A percentile compares a stretch with the other conserved stretches of the same genome.
These are phyloP conservation scores for Lodderomyces oxycetoniae DNA, from an alignment of 1,139 yeast species.

Conservation along the genomic window DNA sequence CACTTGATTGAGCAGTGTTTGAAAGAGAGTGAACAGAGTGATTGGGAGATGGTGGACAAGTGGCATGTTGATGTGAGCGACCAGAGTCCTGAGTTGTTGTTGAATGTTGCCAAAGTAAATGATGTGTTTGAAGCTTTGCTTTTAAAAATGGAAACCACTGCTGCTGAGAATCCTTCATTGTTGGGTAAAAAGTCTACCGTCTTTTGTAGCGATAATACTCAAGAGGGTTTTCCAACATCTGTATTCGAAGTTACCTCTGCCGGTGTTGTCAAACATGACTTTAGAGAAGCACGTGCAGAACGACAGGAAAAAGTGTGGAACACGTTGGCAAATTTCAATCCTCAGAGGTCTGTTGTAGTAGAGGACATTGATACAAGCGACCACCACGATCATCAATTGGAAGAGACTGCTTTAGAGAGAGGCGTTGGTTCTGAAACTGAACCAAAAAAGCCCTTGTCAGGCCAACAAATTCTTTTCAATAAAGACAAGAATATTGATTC, in stretches of 20 bases:
- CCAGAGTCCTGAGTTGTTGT: constrained; percentile 1
- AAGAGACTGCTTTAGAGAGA: not conserved
- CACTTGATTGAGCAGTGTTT: constrained; percentile 42
- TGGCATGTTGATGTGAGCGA: constrained; percentile 14
- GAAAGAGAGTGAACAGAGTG: constrained; percentile 24
- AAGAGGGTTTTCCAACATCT: too few species aligned
- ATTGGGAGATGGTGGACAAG: constrained; percentile 30
- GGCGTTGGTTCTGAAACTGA: constrained; percentile 5
- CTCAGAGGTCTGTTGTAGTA: constrained; percentile 6
- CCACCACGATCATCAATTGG: not conserved
- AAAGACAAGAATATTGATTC: constrained; percentile 22
- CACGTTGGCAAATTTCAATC: constrained; percentile 17
- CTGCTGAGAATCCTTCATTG: constrained; percentile 6
- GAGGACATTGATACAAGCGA: constrained; percentile 5
- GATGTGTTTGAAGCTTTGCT: constrained; percentile 6
- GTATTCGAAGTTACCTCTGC: not conserved
- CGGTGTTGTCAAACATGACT: constrained; percentile 15
- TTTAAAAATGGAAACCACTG: not conserved
- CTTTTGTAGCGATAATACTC: not conserved
- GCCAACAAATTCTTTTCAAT: constrained; percentile 9
- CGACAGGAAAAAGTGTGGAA: constrained; percentile 18
- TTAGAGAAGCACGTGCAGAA: constrained; percentile 13
- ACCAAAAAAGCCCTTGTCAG: constrained; percentile 1
- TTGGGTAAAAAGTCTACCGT: constrained; percentile 3
- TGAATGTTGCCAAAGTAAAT: constrained; percentile 1